A percentile compares a stretch with the other conserved stretches of the same genome.
These are phyloP conservation scores for Nigrospora osmanthi DNA, from an alignment of 2,329 filamentous ascomycete species.

Conservation along the genomic window DNA sequence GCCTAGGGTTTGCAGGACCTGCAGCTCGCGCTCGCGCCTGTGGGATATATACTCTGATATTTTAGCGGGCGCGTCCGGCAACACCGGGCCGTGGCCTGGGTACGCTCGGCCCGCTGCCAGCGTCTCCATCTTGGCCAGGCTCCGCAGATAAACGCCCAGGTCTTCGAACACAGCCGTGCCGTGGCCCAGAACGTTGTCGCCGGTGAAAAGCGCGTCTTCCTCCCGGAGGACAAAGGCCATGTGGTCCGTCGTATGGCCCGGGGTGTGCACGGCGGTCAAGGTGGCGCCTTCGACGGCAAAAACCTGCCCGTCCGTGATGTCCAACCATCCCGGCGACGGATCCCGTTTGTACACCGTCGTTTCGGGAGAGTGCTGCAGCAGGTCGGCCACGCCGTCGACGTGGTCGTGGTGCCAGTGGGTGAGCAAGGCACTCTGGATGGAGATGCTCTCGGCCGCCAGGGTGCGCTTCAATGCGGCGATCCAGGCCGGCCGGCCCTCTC, in stretches of 20 bases:
- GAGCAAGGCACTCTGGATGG: constrained; percentile 62
- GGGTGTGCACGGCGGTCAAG: constrained; percentile 31
- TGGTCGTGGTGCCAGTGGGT: constrained; percentile 95
- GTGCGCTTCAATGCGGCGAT: constrained; percentile 54
- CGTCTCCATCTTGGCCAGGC: constrained; percentile 60
- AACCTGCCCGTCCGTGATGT: constrained; percentile 47
- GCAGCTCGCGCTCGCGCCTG: constrained; percentile 68
- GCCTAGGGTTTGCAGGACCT: constrained; percentile 60
- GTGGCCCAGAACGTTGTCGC: constrained; percentile 81
- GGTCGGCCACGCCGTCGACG: constrained; percentile 63
- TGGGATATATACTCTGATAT: constrained; percentile 81
- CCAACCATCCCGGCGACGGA: constrained; percentile 41
- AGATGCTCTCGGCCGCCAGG: constrained; percentile 60
- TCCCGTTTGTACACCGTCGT: constrained; percentile 60
- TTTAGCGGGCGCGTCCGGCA: constrained; percentile 63
- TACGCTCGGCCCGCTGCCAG: constrained; percentile 66
- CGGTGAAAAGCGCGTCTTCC: constrained; percentile 79
- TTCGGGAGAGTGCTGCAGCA: constrained; percentile 55
- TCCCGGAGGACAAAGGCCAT: constrained; percentile 71
- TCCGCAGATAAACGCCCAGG: constrained; percentile 58
- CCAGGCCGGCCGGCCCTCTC: constrained; percentile 74
- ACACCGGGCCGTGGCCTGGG: constrained; percentile 77
- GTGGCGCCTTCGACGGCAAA: constrained; percentile 40
- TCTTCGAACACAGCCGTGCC: constrained; percentile 83
- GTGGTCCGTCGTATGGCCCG: constrained; percentile 75